Evolutionary conservation across 2,329 filamentous ascomycete genomes (phyloP), one percentile per base, ranked within the genome.

Genomic region (Lithohypha guttulata): DNA sequence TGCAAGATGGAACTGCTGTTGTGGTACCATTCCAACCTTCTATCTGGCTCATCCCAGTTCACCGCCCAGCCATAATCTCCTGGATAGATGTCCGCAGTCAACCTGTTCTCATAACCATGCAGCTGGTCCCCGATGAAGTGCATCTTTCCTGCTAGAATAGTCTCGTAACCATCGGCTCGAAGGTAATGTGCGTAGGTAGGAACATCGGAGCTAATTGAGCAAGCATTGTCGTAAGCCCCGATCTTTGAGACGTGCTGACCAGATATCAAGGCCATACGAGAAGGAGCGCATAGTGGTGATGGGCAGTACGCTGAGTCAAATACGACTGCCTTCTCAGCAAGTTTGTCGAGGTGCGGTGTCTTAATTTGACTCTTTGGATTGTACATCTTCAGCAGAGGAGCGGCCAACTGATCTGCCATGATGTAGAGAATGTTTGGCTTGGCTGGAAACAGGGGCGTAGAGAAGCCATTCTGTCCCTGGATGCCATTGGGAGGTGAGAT

Each of bases 271-370:
- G 84, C 85, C 76, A 93, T 93, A 53, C 87, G 80, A 10, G 85
- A 93, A 2, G 87, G 87, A 1, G 86, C 87, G 60, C 87, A 95
- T 26, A 95, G 77, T 5, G 87, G 87, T 8, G 86, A 87, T 45
- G 89, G 89, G 67, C 86, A 94, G 68, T 95, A 95, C 14, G 87
- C 87, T 25, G 82, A 91, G 58, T 93, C 82, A 57, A 95, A 95
- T 57, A 93, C 82, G 21, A 94, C 86, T 7, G 85, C 82, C 44
- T 75, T 75, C 49, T 79, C 75, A 2, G 87, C 85, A 47, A 95
- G 71, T 36, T 77, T 74, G 62, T 95, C 84, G 44, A 95, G 74
- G 63, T 95, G 79, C 33, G 87, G 87, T 1, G 87, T 95, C 63
- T 86, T 84, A 70, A 95, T 94, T 58, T 84, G 81, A 1, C 86